Evolutionary conservation across 805 yeast genomes (phyloP), one percentile per base, ranked within the genome.

Genomic region (Teunomyces funiuensis): DNA sequence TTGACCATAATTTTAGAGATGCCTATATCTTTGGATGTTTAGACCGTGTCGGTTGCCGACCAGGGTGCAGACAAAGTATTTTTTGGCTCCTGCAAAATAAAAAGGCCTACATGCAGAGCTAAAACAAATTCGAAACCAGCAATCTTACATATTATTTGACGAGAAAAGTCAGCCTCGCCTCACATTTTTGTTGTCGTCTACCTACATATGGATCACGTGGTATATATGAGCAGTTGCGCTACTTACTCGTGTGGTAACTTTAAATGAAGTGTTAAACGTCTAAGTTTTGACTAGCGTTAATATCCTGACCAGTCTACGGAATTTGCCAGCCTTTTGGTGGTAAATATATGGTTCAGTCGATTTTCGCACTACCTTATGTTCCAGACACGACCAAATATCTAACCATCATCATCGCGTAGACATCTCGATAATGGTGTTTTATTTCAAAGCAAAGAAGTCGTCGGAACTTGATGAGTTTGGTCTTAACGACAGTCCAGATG

Each of bases 401-500:
- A 22, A 8, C 25, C 9, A 6, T 22, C 5, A 5, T 9, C 9
- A 27, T n/a, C n/a, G 6, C n/a, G 15, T 28, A 14, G 25, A 3
- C 9, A 8, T 22, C 9, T 7, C 30, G 17, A 28, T 13, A 18
- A 64, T 65, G 71, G 69, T 65, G 3, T 64, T 52, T 47, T 63
- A 60, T 41, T 64, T 53, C 47, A 58, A 47, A 37, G 57, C 58
- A 1, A 51, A 45, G 19, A 46, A 44, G n/a, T 9, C 27, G 33
- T 31, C 44, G 14, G 54, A 44, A 20, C 41, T 45, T 18, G 53
- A 51, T 19, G 51, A 46, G 8, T 43, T 50, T 20, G 62, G 53
- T 10, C 5, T 45, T 4, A 60, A 58, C 4, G 57, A 51, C 15
- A 58, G 50, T 9, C 46, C 55, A 5, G 55, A 46, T 17, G 65